Evolutionary conservation across 768 basidiomycete genomes (phyloP).

Genomic region (Collybia nuda): DNA sequence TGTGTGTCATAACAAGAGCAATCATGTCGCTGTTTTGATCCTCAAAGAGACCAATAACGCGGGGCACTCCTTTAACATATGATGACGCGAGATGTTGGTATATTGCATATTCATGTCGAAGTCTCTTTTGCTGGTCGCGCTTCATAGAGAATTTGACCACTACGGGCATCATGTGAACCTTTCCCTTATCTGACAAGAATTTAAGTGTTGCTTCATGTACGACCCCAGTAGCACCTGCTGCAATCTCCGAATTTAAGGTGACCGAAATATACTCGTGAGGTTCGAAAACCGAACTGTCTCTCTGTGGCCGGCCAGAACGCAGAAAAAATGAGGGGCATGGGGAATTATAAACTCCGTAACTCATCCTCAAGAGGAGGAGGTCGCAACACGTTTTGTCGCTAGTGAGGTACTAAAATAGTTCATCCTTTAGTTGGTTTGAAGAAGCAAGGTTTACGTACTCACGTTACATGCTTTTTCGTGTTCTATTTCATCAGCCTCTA

Average conservation of each 20-base stretch:
- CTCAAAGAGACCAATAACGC: slow-evolving; percentile 12
- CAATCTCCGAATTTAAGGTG: slow-evolving; percentile 13
- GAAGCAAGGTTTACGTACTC: slow-evolving; percentile 3
- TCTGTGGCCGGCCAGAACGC: background rate
- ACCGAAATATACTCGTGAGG: slow-evolving; percentile 11
- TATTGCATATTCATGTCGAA: slow-evolving; percentile 10
- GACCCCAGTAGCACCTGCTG: slow-evolving; percentile 13
- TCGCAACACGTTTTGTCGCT: too few relatives aligned
- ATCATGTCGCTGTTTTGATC: slow-evolving; percentile 7
- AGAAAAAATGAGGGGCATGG: slow-evolving; percentile 12
- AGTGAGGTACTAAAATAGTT: too few relatives aligned
- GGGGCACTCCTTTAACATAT: slow-evolving; percentile 10
- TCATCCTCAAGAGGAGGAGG: too few relatives aligned
- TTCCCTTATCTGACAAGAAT: background rate
- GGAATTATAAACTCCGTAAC: slow-evolving; percentile 6
- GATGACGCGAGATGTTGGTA: slow-evolving; percentile 7
- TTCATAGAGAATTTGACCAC: slow-evolving; percentile 14
- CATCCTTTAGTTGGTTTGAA: background rate
- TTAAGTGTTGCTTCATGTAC: slow-evolving; percentile 12
- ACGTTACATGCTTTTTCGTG: slow-evolving; percentile 4
- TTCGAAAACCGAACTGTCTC: background rate
- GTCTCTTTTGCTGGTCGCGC: slow-evolving; percentile 1
- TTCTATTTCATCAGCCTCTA: background rate
- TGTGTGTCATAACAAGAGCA: slow-evolving; percentile 7
- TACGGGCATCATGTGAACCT: background rate